Evolutionary conservation across 352 stramenopile genomes (phyloP).

Genomic region (Phytophthora lateralis): DNA sequence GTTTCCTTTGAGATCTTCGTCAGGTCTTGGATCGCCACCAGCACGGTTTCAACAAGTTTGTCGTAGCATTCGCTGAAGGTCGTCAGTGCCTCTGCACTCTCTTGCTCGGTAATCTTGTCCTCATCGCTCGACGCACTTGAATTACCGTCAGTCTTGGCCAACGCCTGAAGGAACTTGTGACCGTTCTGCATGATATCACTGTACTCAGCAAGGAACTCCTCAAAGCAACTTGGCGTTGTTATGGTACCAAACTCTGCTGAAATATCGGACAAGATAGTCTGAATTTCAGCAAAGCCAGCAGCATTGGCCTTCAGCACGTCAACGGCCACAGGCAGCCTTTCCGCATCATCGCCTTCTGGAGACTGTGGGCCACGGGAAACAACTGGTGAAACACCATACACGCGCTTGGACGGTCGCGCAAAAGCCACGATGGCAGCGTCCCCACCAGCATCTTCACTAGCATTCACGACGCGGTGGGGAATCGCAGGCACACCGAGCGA

Average conservation of each 20-base stretch:
- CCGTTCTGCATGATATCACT: conserved; percentile 34
- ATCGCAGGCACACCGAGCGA: conserved; percentile 68
- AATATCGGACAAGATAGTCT: conserved; percentile 30
- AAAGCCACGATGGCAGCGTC: conserved; percentile 63
- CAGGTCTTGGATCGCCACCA: conserved; percentile 83
- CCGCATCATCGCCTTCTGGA: not conserved
- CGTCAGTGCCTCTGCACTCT: conserved; percentile 36
- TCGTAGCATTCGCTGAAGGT: conserved; percentile 66
- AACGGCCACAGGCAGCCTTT: conserved; percentile 34
- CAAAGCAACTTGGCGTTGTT: conserved; percentile 40
- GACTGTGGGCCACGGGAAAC: conserved; percentile 17
- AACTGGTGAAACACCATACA: conserved; percentile 69
- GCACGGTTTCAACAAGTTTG: conserved; percentile 72
- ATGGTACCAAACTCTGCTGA: conserved; percentile 35
- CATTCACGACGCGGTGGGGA: conserved; percentile 49
- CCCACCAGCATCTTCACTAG: conserved; percentile 49
- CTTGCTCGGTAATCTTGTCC: conserved; percentile 9
- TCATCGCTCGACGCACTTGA: conserved; percentile 1
- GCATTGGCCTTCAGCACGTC: conserved; percentile 43
- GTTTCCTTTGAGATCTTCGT: conserved; percentile 57
- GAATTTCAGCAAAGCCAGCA: conserved; percentile 41
- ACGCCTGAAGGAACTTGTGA: conserved; percentile 43
- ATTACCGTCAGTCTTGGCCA: conserved; percentile 10
- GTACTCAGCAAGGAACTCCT: conserved; percentile 37
- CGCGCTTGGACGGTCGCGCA: conserved; percentile 54